Evolutionary conservation across 2,329 filamentous ascomycete species (phyloP), one percentile per base, ranked within the genome.

Genomic region (Cercospora canescens): DNA sequence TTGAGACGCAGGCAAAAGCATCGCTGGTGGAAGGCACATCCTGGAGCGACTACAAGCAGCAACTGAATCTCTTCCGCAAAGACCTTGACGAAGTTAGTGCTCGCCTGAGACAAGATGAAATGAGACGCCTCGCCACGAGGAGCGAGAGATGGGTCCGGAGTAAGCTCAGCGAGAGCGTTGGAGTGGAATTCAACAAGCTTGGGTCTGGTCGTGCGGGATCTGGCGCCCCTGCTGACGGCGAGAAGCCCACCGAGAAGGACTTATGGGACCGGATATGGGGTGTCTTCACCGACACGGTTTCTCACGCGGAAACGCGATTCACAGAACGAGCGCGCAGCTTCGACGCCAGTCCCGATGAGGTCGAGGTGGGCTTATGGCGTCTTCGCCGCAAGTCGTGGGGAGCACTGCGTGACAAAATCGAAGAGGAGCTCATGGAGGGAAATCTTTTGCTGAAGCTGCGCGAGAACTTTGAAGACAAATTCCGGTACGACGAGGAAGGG

Each of bases 381-480:
- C 82, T 99, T 70, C 89, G 94, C 66, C 89, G 94, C 70, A 98
- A 98, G 84, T 95, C 92, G 68, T 99, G 95, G 95, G 90, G 90
- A 45, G 94, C 94, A 14, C 84, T 99, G 67, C 88, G 92, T 54
- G 90, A 93, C 66, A 95, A 92, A 83, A 91, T 99, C 68, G 94
- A 98, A 37, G 95, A 99, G 76, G 95, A 99, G 80, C 92, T 97
- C 76, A 96, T 96, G 89, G 95, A 98, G 81, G 94, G 94, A 74
- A 99, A 98, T 76, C 89, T 99, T 62, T 83, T 98, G 35, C 85
- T 98, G 72, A 99, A 99, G 83, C 87, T 99, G 60, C 89, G 95
- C 37, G 95, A 99, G 79, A 98, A 97, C 82, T 99, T 99, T 72
- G 95, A 99, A 80, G 95, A 99, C 82, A 97, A 97, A 80, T 99